These are phyloP conservation scores for Rhodotorula mucilaginosa DNA, from an alignment of 1,284 basidiomycete genomes.

Conservation along the genomic window DNA sequence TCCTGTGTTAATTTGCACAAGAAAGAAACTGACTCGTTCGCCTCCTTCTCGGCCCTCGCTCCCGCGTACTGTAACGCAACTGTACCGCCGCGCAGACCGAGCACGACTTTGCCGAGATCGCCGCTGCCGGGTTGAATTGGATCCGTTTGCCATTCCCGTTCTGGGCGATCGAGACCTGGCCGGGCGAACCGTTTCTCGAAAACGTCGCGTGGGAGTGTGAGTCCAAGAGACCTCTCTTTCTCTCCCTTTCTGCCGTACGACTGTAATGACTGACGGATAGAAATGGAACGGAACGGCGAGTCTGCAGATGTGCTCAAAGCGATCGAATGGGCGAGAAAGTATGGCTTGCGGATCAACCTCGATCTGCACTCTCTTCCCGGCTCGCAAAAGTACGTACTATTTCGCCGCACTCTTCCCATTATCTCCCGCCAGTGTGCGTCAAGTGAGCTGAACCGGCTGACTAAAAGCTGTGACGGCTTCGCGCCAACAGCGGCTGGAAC, in stretches of 20 bases:
- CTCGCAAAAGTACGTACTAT: slow-evolving; percentile 54
- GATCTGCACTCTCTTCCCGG: slow-evolving; percentile 77
- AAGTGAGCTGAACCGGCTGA: no score
- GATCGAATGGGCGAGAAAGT: slow-evolving; percentile 75
- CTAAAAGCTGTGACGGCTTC: no score
- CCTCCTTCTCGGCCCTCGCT: no score
- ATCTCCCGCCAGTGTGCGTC: no score
- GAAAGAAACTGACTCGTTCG: not conserved
- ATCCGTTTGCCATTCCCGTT: slow-evolving; percentile 76
- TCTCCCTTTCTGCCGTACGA: not conserved
- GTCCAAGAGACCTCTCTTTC: not conserved
- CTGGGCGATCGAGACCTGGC: slow-evolving; percentile 76
- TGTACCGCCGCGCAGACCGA: slow-evolving; percentile 58
- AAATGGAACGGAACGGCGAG: rapidly evolving
- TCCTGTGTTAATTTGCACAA: no score
- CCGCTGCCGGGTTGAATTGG: slow-evolving; percentile 71
- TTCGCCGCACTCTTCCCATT: not conserved
- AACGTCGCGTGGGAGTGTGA: slow-evolving; percentile 27
- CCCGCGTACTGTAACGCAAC: no score
- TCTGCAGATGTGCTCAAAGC: slow-evolving; percentile 48
- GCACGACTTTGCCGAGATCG: slow-evolving; percentile 81
- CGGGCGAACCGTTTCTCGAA: slow-evolving; percentile 27
- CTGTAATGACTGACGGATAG: rapidly evolving
- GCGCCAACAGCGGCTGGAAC: slow-evolving; percentile 57
- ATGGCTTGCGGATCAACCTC: slow-evolving; percentile 77